phyloP scores from a whole-genome alignment of 768 basidiomycete species.

The Suillus luteus region DNA sequence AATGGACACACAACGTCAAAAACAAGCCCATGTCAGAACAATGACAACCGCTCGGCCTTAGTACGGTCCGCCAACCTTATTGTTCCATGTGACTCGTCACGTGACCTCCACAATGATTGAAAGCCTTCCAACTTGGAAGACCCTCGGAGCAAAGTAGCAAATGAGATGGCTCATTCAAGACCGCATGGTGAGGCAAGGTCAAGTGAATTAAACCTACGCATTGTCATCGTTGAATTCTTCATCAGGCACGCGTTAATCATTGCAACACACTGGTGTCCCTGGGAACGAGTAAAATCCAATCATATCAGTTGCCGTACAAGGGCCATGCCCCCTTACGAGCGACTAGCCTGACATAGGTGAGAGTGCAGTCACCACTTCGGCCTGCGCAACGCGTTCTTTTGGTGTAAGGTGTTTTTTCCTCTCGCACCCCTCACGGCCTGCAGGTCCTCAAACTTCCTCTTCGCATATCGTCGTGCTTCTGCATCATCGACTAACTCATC shows the following conservation, averaged over 20 bases:
- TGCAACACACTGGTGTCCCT: neutral
- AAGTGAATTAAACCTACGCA: neutral
- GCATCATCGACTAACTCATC: conserved; percentile 90
- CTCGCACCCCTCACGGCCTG: conserved; percentile 66
- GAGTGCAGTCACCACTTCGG: conserved; percentile 58
- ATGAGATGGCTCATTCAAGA: neutral
- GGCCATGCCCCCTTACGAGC: neutral
- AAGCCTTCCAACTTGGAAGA: neutral
- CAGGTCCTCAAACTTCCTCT: conserved; percentile 84
- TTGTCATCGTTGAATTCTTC: neutral
- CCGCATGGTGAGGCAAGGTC: neutral
- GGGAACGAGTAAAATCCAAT: neutral
- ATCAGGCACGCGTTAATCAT: neutral
- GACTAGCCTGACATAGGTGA: neutral
- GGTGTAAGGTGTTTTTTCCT: conserved; percentile 69
- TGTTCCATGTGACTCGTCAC: neutral
- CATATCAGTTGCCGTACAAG: neutral
- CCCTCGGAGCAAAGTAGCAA: neutral
- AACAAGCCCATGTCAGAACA: neutral
- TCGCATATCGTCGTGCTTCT: conserved; percentile 84
- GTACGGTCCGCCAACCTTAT: neutral
- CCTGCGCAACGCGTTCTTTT: conserved; percentile 62
- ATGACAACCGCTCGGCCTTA: neutral
- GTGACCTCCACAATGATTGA: neutral
- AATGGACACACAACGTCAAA: neutral